phyloP scores from a whole-genome alignment of 495 filamentous ascomycete species.

The Lophiotrema nucula region DNA sequence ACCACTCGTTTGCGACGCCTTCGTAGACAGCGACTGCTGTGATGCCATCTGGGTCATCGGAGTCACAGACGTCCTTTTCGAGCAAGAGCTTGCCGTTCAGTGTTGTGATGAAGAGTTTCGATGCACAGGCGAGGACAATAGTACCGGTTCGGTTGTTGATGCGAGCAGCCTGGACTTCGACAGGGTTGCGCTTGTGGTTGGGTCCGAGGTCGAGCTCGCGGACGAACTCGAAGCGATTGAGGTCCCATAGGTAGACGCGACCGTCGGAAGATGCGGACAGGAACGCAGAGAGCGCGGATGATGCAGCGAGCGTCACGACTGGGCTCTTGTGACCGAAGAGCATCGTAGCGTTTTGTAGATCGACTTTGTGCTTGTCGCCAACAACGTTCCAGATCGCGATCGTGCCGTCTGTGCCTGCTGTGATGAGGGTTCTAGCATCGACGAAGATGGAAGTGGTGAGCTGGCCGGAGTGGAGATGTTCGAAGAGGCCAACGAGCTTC shows the following conservation, averaged over 20 bases:
- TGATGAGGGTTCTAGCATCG: slow-evolving; percentile 85
- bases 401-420: slow-evolving; percentile 86
- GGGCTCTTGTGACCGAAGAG: slow-evolving; percentile 87
- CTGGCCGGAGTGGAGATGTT: slow-evolving; percentile 88
- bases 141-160: slow-evolving; percentile 90
- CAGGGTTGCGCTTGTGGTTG: not conserved
- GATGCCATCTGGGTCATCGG: slow-evolving; percentile 62
- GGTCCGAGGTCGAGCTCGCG: slow-evolving; percentile 63
- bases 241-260: slow-evolving; percentile 84
- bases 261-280: slow-evolving; percentile 79
- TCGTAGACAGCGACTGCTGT: slow-evolving; percentile 90
- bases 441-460: slow-evolving; percentile 78
- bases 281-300: slow-evolving; percentile 80
- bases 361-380: slow-evolving; percentile 62
- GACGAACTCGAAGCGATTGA: slow-evolving; percentile 84
- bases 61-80: slow-evolving; percentile 71
- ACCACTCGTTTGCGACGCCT: slow-evolving; percentile 86
- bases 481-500: slow-evolving; percentile 77
- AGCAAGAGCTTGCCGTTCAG: slow-evolving; percentile 82
- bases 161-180: slow-evolving; percentile 63
- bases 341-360: slow-evolving; percentile 73
- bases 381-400: slow-evolving; percentile 76
- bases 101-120: slow-evolving; percentile 73
- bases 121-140: slow-evolving; percentile 77
- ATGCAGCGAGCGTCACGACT: slow-evolving; percentile 77